Evolutionary conservation across 768 basidiomycete species (phyloP), one percentile per base, ranked within the genome.

Genomic region (Tulasnella sp.): DNA sequence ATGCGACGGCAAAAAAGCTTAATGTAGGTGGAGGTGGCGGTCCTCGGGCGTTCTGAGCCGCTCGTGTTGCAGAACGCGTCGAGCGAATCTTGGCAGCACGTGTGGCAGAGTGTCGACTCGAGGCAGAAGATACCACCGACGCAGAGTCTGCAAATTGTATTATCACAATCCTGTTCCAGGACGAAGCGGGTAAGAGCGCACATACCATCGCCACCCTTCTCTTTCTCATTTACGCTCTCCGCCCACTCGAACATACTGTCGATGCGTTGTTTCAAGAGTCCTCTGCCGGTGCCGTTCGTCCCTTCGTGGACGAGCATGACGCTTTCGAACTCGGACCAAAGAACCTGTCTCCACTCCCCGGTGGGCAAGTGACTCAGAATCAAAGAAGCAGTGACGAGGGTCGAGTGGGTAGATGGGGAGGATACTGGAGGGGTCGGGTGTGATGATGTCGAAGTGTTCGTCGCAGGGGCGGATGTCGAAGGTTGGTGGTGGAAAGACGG

Each of bases 1-100:
- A 76, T 41, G 77, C 73, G 1, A 76, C 71, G 0, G 80, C 77
- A 60, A 84, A 85, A 63, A 84, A 77, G 68, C 61, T 77, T 50
- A 72, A 62, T 21, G 70, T 69, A n/a, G 70, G 69, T n/a, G 66
- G 65, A 14, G 55, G 55, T 23, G 46, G 55, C n/a, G 23, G 42
- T 17, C 29, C 11, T 19, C 23, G 17, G 2, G 27, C 45, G 21
- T 31, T 23, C n/a, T n/a, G n/a, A n/a, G n/a, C n/a, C n/a, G n/a
- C n/a, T n/a, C n/a, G n/a, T n/a, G n/a, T n/a, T n/a, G n/a, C n/a
- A n/a, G n/a, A n/a, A n/a, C n/a, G n/a, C n/a, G n/a, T n/a, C n/a
- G n/a, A n/a, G n/a, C n/a, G n/a, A n/a, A n/a, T n/a, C n/a, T n/a
- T n/a, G n/a, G n/a, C n/a, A n/a, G n/a, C n/a, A n/a, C n/a, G n/a